Percentiles rank a stretch among this genome's conserved stretches.
These are phyloP conservation scores for Balansia obtecta DNA, from an alignment of 2,329 filamentous ascomycete genomes.

Conservation along the genomic window DNA sequence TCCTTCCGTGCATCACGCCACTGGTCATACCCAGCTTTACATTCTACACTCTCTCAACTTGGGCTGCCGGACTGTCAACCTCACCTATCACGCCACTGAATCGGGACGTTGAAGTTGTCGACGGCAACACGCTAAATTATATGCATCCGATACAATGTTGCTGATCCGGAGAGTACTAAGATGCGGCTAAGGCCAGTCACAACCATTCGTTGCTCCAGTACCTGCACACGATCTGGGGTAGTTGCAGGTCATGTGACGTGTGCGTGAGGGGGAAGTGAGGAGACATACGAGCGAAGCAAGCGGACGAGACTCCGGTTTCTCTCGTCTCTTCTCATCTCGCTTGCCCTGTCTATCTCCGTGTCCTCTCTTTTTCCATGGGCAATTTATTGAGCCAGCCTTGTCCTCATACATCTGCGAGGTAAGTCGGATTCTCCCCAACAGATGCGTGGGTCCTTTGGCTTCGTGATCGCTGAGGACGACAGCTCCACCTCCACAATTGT, in stretches of 20 bases:
- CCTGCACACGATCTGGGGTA: slow-evolving; percentile 9
- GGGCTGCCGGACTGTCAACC: background rate
- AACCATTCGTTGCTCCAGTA: background rate
- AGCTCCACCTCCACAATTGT: background rate
- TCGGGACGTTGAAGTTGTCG: background rate
- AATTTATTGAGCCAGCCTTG: background rate
- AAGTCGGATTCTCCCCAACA: background rate
- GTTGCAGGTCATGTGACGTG: slow-evolving; percentile 18
- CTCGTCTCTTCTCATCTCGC: background rate
- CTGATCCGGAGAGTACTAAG: background rate
- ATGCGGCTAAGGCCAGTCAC: background rate
- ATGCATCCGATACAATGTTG: background rate
- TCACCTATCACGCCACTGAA: background rate
- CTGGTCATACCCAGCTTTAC: background rate
- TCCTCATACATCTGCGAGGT: background rate
- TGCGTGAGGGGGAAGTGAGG: slow-evolving; percentile 18
- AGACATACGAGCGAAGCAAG: background rate
- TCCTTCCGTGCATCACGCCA: background rate
- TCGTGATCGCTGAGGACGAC: background rate
- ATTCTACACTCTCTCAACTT: background rate
- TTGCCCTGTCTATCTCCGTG: background rate
- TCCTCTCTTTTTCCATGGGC: background rate
- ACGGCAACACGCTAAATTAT: background rate
- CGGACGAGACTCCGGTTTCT: background rate
- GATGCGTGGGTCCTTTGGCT: background rate